Evolutionary conservation across 1,284 basidiomycete genomes (phyloP), one percentile per base, ranked within the genome.

Genomic region (Mrakiaceae sp.): DNA sequence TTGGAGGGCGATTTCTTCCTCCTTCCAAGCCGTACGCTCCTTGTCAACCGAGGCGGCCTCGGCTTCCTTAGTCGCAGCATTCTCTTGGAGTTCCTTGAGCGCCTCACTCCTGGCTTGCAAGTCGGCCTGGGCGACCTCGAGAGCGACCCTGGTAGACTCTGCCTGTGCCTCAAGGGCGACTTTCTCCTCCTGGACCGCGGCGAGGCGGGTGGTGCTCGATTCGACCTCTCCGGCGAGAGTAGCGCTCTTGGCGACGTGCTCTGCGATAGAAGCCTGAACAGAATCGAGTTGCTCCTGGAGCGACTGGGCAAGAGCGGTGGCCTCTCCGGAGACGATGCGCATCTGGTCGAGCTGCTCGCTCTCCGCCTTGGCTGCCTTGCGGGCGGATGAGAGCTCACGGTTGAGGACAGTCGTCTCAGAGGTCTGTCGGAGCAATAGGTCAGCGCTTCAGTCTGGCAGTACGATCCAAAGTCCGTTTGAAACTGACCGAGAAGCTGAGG

Each of bases 401-500:
- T 27, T 27, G 27, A 27, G 27, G 27, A 27, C 27, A 27, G 27
- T 27, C 27, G 27, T 27, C 27, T 27, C 27, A 27, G 27, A 27
- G 27, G 27, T 27, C 27, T 27, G 27, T 27, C 27, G 27, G 27
- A 27, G 27, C 27, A 27, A 27, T 27, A 27, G 2, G 27, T 27
- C 27, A 27, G 27, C 27, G 27, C 27, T 27, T 27, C 27, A 27
- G 27, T 1, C 27, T 27, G 27, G 27, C 27, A 27, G 27, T 27
- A 27, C 27, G 27, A 27, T 27, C 27, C 27, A 27, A 27, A 27
- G 27, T 27, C 27, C 27, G 27, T 27, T 27, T 27, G 6, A 42
- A 42, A 54, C 60, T 54, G 8, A 46, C 60, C 50, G 60, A 61
- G 51, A 61, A 61, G 3, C 14, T n/a, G n/a, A 61, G 60, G 4